Conservation (phyloP, 306 rosid species). For the Mimosa bimucronata region DNA sequence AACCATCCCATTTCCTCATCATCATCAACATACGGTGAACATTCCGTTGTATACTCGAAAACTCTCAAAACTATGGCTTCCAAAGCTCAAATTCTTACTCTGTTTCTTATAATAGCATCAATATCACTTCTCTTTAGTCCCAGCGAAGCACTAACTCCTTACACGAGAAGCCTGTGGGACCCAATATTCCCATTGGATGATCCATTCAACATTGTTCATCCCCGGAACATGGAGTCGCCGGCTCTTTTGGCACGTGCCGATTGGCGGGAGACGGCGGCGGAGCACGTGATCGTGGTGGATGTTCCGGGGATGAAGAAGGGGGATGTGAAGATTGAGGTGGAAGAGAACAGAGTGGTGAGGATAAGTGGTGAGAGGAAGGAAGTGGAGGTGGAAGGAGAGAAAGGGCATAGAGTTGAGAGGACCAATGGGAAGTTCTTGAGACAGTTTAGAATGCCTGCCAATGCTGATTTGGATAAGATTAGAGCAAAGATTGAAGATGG, state of each 20-base stretch:
- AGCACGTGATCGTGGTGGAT: constrained; percentile 45
- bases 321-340: constrained; percentile 47
- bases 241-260: constrained; percentile 58
- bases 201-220: constrained; percentile 46
- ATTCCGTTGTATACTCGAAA: background rate
- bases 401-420: constrained; percentile 53
- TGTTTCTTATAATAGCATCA: background rate
- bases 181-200: constrained; percentile 45
- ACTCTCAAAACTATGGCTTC: constrained; percentile 3
- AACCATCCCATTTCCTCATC: background rate
- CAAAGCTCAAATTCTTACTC: background rate
- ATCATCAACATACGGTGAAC: too few relatives aligned
- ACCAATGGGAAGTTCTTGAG: constrained; percentile 52
- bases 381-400: constrained; percentile 36
- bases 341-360: constrained; percentile 51
- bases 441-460: constrained; percentile 45
- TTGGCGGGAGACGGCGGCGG: constrained; percentile 47
- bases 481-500: constrained; percentile 42
- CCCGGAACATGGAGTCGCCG: constrained; percentile 35
- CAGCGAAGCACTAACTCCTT: constrained; percentile 42
- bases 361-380: constrained; percentile 51
- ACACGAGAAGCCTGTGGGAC: constrained; percentile 47
- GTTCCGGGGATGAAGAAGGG: constrained; percentile 50
- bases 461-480: constrained; percentile 46
- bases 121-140: background rate